Conservation (phyloP, 768 basidiomycete species). For the Boletus fagicola region DNA sequence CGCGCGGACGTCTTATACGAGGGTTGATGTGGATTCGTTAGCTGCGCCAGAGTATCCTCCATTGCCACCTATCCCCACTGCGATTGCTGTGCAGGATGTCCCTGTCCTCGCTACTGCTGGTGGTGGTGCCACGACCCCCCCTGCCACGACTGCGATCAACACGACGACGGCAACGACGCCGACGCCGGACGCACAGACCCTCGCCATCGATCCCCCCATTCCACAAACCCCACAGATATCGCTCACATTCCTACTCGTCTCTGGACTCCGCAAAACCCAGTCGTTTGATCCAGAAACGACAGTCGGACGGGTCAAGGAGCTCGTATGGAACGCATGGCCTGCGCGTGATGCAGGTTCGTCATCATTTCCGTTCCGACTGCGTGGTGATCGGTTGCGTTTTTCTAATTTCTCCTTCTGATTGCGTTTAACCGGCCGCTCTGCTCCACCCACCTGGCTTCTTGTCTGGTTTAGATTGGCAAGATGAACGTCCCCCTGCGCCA, state of each 20-base stretch:
- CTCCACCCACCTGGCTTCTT: not conserved
- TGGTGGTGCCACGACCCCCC: not conserved
- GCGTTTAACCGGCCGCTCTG: not conserved
- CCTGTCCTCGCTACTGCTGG: not conserved
- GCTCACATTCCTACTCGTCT: slow-evolving; percentile 71
- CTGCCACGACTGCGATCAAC: slow-evolving; percentile 6
- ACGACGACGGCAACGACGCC: not conserved
- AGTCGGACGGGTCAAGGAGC: slow-evolving; percentile 76
- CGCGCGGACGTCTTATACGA: slow-evolving; percentile 54
- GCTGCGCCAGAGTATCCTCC: slow-evolving; percentile 24
- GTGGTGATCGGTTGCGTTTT: slow-evolving; percentile 14
- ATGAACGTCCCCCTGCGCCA: slow-evolving; percentile 74
- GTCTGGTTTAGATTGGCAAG: slow-evolving; percentile 61
- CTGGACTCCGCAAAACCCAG: slow-evolving; percentile 67
- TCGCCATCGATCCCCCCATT: slow-evolving; percentile 22
- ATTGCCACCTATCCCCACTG: slow-evolving; percentile 22
- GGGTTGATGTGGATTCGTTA: slow-evolving; percentile 40
- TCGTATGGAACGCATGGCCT: slow-evolving; percentile 83
- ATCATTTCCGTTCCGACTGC: slow-evolving; percentile 9
- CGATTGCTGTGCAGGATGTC: slow-evolving; percentile 3
- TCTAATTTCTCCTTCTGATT: slow-evolving; percentile 1
- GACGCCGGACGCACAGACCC: slow-evolving; percentile 11
- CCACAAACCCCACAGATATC: slow-evolving; percentile 64
- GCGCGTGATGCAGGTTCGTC: slow-evolving; percentile 44
- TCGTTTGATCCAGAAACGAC: slow-evolving; percentile 73